Evolutionary conservation across 345 rosid species (phyloP).

Genomic region (Hibiscus syriacus): DNA sequence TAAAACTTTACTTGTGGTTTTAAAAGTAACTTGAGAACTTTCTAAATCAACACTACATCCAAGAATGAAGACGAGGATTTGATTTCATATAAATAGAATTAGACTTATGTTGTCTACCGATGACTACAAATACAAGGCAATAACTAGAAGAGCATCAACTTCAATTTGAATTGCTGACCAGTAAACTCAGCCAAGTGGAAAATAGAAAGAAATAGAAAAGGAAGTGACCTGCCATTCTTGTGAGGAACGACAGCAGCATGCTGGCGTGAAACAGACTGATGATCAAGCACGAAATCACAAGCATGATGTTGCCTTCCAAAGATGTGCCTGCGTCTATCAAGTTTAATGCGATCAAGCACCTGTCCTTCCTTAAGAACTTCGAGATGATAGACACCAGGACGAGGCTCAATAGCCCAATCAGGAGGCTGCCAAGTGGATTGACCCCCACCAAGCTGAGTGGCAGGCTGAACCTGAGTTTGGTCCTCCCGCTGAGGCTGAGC

Average conservation of each 20-base stretch:
- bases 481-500: slow-evolving; percentile 29
- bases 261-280: slow-evolving; percentile 83
- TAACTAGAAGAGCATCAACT: neutral
- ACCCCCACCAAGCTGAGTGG: slow-evolving; percentile 67
- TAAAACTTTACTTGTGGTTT: neutral
- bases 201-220: neutral
- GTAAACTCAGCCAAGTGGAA: neutral
- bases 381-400: slow-evolving; percentile 72
- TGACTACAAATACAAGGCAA: neutral
- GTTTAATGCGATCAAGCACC: slow-evolving; percentile 64
- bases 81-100: neutral
- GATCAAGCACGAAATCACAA: slow-evolving; percentile 71
- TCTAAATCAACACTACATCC: neutral
- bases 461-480: slow-evolving; percentile 29
- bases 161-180: neutral
- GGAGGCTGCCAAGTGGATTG: slow-evolving; percentile 92
- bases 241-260: slow-evolving; percentile 81
- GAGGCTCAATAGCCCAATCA: slow-evolving; percentile 93
- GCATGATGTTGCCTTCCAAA: slow-evolving; percentile 77
- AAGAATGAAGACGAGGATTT: neutral
- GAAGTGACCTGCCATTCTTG: slow-evolving; percentile 52
- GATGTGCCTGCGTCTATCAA: slow-evolving; percentile 67
- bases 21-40: neutral
- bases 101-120: neutral
- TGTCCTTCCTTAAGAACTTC: slow-evolving; percentile 87